A percentile compares a stretch with the other conserved stretches of the same genome.
Evolutionary conservation across 805 yeast genomes (phyloP).

Genomic region (Metschnikowia amazonensis): DNA sequence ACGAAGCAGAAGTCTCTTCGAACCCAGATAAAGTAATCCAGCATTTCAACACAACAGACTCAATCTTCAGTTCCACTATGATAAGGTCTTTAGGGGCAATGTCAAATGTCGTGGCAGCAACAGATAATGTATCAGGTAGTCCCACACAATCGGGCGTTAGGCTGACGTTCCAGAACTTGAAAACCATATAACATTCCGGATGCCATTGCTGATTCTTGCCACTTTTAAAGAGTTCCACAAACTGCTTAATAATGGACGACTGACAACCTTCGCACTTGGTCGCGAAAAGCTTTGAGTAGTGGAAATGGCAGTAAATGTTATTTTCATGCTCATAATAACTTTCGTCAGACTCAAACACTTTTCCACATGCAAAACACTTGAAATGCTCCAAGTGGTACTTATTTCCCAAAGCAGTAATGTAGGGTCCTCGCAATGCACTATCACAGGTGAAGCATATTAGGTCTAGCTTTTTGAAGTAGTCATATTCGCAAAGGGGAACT

Average conservation of each 20-base stretch:
- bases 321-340: slow-evolving; percentile 86
- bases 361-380: slow-evolving; percentile 81
- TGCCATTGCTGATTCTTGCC: slow-evolving; percentile 97
- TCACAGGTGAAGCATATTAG: slow-evolving; percentile 85
- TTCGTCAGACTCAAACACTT: slow-evolving; percentile 85
- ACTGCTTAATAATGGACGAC: slow-evolving; percentile 87
- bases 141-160: slow-evolving; percentile 62
- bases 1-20: slow-evolving; percentile 86
- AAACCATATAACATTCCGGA: slow-evolving; percentile 98
- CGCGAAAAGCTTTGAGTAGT: slow-evolving; percentile 82
- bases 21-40: slow-evolving; percentile 87
- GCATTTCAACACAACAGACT: slow-evolving; percentile 53
- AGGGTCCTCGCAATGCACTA: slow-evolving; percentile 83
- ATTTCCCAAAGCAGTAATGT: slow-evolving; percentile 87
- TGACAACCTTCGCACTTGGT: slow-evolving; percentile 91
- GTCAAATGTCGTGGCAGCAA: slow-evolving; percentile 15
- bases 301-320: slow-evolving; percentile 84
- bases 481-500: slow-evolving; percentile 79
- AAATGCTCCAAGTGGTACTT: slow-evolving; percentile 95
- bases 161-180: slow-evolving; percentile 91
- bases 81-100: slow-evolving; percentile 46
- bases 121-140: slow-evolving; percentile 20
- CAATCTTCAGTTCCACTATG: slow-evolving; percentile 61
- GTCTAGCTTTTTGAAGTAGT: slow-evolving; percentile 81
- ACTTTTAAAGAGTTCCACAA: slow-evolving; percentile 87